phyloP scores from a whole-genome alignment of 495 filamentous ascomycete species.

The Polyplosphaeria fusca region DNA sequence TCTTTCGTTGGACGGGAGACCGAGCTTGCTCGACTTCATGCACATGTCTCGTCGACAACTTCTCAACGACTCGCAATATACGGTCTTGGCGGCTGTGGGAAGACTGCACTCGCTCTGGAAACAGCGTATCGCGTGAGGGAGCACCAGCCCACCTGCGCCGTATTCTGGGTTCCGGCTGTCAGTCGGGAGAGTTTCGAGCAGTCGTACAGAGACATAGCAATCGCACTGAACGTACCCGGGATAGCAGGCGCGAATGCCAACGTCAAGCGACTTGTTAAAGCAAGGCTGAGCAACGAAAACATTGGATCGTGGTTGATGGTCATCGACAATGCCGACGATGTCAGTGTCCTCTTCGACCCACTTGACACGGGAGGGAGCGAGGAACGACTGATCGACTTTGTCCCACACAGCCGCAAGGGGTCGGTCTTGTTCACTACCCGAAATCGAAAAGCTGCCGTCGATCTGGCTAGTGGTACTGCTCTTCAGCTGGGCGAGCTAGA shows the following conservation, averaged over 20 bases:
- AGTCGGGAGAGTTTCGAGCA: slow-evolving; percentile 8
- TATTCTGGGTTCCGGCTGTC: slow-evolving; percentile 13
- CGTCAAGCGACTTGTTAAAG: slow-evolving; percentile 6
- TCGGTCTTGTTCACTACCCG: slow-evolving; percentile 42
- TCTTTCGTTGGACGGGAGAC: slow-evolving; percentile 9
- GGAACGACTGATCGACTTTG: slow-evolving; percentile 30
- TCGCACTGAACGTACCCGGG: slow-evolving; percentile 2
- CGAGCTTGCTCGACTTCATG: slow-evolving; percentile 1
- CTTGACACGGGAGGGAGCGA: background rate
- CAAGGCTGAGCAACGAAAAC: background rate
- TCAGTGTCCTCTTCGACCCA: background rate
- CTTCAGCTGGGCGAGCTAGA: slow-evolving; percentile 39
- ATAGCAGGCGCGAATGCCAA: slow-evolving; percentile 6
- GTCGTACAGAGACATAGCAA: slow-evolving; percentile 8
- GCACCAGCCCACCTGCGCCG: background rate
- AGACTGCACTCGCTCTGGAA: slow-evolving; percentile 10
- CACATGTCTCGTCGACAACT: background rate
- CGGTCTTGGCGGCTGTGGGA: slow-evolving; percentile 10
- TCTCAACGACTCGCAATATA: slow-evolving; percentile 5
- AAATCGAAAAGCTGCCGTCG: slow-evolving; percentile 33
- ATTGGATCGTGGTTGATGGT: slow-evolving; percentile 6
- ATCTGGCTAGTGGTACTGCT: slow-evolving; percentile 28
- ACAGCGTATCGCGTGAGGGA: slow-evolving; percentile 2
- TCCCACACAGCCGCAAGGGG: slow-evolving; percentile 39
- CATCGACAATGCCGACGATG: slow-evolving; percentile 12